A percentile compares a stretch with the other conserved stretches of the same genome.
These are phyloP conservation scores for Ophiorrhiza pumila DNA, from an alignment of 257 asterid species.

Conservation along the genomic window DNA sequence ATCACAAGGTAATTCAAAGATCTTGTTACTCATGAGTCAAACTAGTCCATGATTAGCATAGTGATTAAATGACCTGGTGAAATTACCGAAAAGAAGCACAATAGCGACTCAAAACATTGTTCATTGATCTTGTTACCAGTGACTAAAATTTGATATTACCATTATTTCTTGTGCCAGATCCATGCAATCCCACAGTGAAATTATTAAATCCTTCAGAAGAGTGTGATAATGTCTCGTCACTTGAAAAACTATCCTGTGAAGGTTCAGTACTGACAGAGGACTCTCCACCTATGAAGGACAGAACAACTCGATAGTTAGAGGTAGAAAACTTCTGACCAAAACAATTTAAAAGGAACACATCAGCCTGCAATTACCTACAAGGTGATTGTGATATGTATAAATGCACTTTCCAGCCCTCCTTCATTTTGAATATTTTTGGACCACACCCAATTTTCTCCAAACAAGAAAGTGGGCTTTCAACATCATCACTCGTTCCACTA, in stretches of 20 bases:
- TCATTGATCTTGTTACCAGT: neutral
- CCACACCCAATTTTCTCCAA: constrained; percentile 37
- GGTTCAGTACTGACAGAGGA: constrained; percentile 49
- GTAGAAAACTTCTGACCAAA: neutral
- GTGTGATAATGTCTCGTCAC: constrained; percentile 18
- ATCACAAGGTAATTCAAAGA: neutral
- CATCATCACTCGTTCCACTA: constrained; percentile 30
- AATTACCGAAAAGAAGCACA: neutral
- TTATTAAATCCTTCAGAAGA: constrained; percentile 6
- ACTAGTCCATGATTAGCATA: neutral
- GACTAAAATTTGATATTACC: constrained; percentile 32
- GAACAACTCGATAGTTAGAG: constrained; percentile 1
- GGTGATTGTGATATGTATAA: constrained; percentile 85
- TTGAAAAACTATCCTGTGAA: constrained; percentile 27
- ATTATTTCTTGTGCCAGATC: constrained; percentile 25
- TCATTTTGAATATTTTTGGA: constrained; percentile 42
- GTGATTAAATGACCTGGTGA: neutral
- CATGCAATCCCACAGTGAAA: constrained; percentile 6
- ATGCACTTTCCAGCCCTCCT: constrained; percentile 64
- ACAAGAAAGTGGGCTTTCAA: constrained; percentile 31
- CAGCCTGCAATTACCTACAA: constrained; percentile 48
- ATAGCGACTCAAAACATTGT: neutral
- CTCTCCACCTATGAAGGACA: constrained; percentile 60
- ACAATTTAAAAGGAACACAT: constrained; percentile 14
- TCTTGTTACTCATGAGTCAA: neutral